phyloP scores from a whole-genome alignment of 2,329 filamentous ascomycete species.

The Neofusicoccum parvum region DNA sequence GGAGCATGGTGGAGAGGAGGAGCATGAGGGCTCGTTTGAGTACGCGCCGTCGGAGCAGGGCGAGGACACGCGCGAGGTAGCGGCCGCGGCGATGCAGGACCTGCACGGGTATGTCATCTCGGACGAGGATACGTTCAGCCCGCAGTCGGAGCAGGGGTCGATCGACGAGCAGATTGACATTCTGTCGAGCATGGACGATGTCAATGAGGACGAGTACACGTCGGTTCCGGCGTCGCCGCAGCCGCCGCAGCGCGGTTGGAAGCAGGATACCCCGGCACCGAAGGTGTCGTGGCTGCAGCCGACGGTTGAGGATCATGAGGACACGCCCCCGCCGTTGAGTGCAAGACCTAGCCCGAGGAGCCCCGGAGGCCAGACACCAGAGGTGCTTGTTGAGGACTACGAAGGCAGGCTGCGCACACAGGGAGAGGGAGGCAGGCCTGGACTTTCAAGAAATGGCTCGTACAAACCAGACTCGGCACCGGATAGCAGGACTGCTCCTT shows the following conservation, averaged over 20 bases:
- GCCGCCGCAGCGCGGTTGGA: background rate
- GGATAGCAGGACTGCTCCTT: background rate
- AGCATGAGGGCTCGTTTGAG: conserved; percentile 1
- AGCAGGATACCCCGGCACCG: background rate
- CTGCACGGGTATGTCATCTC: conserved; percentile 20
- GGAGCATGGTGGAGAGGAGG: background rate
- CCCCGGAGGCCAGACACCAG: background rate
- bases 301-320: conserved; percentile 20
- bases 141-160: background rate
- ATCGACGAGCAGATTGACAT: conserved; percentile 20
- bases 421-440: background rate
- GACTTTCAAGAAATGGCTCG: background rate
- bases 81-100: conserved; percentile 17
- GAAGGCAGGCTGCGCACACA: conserved; percentile 1
- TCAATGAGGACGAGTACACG: conserved; percentile 13
- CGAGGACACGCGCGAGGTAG: background rate
- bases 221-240: background rate
- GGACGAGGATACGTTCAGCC: conserved; percentile 13
- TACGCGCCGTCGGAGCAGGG: conserved; percentile 5
- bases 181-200: conserved; percentile 21
- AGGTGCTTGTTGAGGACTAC: conserved; percentile 11
- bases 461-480: background rate
- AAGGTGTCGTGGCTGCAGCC: conserved; percentile 16
- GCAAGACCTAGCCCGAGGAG: conserved; percentile 1
- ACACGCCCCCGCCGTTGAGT: conserved; percentile 6